Evolutionary conservation across 345 rosid genomes (phyloP), one percentile per base, ranked within the genome.

Genomic region (Carallia pectinifolia): DNA sequence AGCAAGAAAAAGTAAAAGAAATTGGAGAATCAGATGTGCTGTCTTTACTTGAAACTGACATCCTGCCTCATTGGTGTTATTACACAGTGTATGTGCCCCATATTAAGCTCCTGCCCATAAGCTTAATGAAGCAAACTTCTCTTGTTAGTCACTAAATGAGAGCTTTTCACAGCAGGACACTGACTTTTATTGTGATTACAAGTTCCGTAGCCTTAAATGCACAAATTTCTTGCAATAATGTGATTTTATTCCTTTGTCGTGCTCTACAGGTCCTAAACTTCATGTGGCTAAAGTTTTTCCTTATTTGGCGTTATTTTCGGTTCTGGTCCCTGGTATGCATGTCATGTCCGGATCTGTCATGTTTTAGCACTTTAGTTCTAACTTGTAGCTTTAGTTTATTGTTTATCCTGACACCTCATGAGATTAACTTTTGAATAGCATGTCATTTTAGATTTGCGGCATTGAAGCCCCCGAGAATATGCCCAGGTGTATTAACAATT

Each of bases 281-380:
- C 79, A 94, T 91, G 98, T 94, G 98, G 98, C 85, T 94, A 23
- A 91, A 94, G 76, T 94, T 94, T 79, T 84, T 80, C 73, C 89
- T 94, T 70, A 87, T 94, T 67, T 94, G 98, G 98, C 96, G 97
- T 80, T 91, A 84, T 84, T 94, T 94, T 76, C 89, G 98, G 64
- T 88, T 90, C 72, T 94, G 96, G 92, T 91, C 98, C 36, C 84
- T 94, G 97, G 98, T 94, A 88, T 65, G 82, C 33, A 58, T 53
- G 29, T 48, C 58, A 34, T 36, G 30, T 54, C 39, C 66, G 71
- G 36, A 64, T 40, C 50, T 36, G 44, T 72, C 52, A 15, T 64
- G 18, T 62, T 44, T 79, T 16, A 44, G 63, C 34, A 40, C 12
- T 66, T 76, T 38, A 16, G 27, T 56, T 50, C 4, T 69, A 59